Evolutionary conservation across 23 red algal species (phyloP).

Genomic region (Gracilaria caudata): DNA sequence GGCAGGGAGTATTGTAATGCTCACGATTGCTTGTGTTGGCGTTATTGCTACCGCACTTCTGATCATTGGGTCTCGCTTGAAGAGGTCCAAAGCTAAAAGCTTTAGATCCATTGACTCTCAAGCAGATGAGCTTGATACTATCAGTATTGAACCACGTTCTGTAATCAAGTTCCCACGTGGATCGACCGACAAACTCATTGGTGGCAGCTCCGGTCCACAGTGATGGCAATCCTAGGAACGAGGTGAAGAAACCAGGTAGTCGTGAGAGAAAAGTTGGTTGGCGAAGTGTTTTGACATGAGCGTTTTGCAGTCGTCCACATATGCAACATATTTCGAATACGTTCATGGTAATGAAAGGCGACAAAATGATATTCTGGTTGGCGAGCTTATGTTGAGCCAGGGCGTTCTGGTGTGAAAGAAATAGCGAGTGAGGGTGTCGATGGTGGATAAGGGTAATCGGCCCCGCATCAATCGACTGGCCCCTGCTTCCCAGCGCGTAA

Average conservation of each 20-base stretch:
- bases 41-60: background rate
- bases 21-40: constrained; percentile 10
- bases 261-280: no score
- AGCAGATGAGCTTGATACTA: constrained; percentile 15
- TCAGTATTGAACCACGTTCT: background rate
- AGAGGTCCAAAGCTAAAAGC: background rate
- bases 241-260: background rate
- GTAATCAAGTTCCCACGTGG: constrained; percentile 15
- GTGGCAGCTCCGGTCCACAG: constrained; percentile 33
- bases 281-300: background rate
- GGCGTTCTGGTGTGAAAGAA: no score
- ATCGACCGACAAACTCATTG: background rate
- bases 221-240: background rate
- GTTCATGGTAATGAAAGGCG: no score
- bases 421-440: no score
- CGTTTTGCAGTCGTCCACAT: no score
- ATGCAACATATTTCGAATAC: no score
- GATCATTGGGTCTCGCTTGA: background rate
- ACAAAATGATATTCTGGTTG: no score
- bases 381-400: no score
- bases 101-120: constrained; percentile 5
- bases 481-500: no score
- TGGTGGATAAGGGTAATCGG: no score
- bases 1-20: constrained; percentile 4
- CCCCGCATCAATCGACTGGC: no score